Conservation (phyloP, 139 green algal species). For the Pseudopediastrum boryanum region DNA sequence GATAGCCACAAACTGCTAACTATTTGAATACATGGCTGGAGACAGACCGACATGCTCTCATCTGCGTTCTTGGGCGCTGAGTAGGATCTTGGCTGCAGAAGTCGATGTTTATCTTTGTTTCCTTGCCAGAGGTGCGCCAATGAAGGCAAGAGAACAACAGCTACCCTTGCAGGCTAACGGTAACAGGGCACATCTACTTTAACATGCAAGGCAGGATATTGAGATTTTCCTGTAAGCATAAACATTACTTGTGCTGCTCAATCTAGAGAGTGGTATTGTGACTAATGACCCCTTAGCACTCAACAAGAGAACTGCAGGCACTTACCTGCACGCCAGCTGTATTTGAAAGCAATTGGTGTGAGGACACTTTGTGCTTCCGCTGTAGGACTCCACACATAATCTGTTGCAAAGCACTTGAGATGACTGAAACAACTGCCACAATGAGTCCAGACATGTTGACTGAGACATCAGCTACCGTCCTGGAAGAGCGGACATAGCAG, state of each 20-base stretch:
- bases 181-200: neutral
- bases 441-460: constrained; percentile 69
- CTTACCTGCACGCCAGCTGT: constrained; percentile 74
- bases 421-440: constrained; percentile 80
- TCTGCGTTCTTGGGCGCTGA: no score
- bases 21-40: neutral
- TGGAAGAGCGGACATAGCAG: constrained; percentile 44
- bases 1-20: neutral
- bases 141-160: neutral
- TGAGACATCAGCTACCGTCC: constrained; percentile 79
- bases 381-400: constrained; percentile 90
- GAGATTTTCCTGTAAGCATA: neutral
- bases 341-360: constrained; percentile 86
- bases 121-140: neutral
- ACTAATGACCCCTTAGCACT: neutral
- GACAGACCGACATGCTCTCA: no score
- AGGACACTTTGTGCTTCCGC: constrained; percentile 77
- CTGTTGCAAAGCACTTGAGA: constrained; percentile 88
- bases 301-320: neutral
- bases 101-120: no score
- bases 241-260: neutral
- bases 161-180: neutral
- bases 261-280: neutral
- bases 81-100: no score
- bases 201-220: neutral